Percentiles rank a stretch among this genome's conserved stretches.
Evolutionary conservation across 495 filamentous ascomycete species (phyloP).

Genomic region (Filosporella fistucella): DNA sequence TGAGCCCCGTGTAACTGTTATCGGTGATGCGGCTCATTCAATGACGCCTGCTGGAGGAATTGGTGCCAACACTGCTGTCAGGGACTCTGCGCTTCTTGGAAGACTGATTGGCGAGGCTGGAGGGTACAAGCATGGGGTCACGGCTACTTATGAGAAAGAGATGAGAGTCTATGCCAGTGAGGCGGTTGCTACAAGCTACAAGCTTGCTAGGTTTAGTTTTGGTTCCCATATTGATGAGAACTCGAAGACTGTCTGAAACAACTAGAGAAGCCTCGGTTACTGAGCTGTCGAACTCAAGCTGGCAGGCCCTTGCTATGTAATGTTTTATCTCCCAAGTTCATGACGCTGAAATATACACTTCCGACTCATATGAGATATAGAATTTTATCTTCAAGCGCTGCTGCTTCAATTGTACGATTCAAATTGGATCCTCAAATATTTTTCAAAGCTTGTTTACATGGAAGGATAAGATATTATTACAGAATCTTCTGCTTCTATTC

Average conservation of each 20-base stretch:
- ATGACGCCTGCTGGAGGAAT: conserved; percentile 60
- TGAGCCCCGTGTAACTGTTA: conserved; percentile 49
- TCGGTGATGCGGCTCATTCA: conserved; percentile 56
- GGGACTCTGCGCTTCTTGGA: conserved; percentile 44
- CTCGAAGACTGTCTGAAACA: conserved; percentile 22
- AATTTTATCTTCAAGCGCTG: no score
- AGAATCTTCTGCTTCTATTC: no score
- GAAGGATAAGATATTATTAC: no score
- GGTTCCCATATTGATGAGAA: conserved; percentile 36
- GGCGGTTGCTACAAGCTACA: conserved; percentile 42
- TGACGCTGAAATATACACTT: no score
- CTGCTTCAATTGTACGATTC: no score
- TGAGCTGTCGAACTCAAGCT: no score
- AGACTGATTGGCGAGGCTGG: conserved; percentile 38
- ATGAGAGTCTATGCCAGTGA: conserved; percentile 52
- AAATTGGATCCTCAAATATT: no score
- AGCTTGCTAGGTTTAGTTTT: conserved; percentile 31
- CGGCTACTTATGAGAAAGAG: conserved; percentile 46
- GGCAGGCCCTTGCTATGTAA: no score
- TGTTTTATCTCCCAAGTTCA: no score
- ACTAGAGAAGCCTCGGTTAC: no score
- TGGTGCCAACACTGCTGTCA: conserved; percentile 54
- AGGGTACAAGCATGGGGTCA: conserved; percentile 36
- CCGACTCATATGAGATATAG: no score
- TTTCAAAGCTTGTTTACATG: no score